These are phyloP conservation scores for Teratosphaeria zuluensis DNA, from an alignment of 2,329 filamentous ascomycete genomes.

Conservation along the genomic window DNA sequence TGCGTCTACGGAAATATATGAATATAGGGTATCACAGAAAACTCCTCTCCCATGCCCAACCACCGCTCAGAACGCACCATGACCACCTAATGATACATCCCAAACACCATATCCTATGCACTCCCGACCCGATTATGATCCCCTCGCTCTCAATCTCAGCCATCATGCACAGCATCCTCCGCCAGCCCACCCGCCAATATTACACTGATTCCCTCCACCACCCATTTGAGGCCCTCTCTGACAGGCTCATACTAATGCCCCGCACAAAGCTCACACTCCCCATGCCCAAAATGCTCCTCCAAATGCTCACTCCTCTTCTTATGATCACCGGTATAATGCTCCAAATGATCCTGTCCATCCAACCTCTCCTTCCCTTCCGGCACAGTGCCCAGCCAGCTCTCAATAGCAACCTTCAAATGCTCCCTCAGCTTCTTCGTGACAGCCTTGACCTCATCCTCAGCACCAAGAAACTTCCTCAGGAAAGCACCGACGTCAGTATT, in stretches of 20 bases:
- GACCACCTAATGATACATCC: neutral
- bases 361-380: constrained; percentile 33
- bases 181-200: neutral
- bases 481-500: constrained; percentile 89
- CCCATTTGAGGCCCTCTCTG: neutral
- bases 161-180: neutral
- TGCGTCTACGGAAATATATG: neutral
- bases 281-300: neutral
- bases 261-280: constrained; percentile 10
- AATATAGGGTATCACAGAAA: neutral
- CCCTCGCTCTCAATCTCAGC: neutral
- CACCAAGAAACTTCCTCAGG: constrained; percentile 64
- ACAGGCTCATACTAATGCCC: constrained; percentile 7
- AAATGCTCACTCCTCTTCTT: constrained; percentile 5
- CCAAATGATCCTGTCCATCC: constrained; percentile 38
- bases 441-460: constrained; percentile 69
- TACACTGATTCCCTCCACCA: constrained; percentile 2
- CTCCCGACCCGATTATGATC: neutral
- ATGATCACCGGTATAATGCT: constrained; percentile 24
- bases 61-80: neutral
- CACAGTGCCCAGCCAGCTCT: constrained; percentile 35
- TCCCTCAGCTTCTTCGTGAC: constrained; percentile 67
- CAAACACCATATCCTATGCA: neutral
- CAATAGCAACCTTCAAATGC: constrained; percentile 34
- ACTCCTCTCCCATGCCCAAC: neutral